These are phyloP conservation scores for Pulveroboletus sp. DNA, from an alignment of 768 basidiomycete species.

Conservation along the genomic window DNA sequence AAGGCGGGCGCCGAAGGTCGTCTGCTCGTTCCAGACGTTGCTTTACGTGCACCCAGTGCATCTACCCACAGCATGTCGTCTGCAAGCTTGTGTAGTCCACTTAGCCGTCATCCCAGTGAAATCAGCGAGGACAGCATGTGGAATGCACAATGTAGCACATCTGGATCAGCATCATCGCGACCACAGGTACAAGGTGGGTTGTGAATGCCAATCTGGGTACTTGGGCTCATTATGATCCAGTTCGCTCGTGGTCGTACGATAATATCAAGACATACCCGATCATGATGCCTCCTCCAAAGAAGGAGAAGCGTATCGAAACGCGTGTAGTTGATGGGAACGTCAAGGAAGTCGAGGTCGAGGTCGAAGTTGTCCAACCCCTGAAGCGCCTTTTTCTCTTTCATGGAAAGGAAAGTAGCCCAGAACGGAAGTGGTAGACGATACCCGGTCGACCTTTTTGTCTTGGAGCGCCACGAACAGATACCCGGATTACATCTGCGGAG, in stretches of 20 bases:
- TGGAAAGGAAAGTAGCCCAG: slow-evolving; percentile 35
- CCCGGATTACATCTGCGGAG: slow-evolving; percentile 26
- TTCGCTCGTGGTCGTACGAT: slow-evolving; percentile 74
- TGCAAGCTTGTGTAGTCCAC: slow-evolving; percentile 32
- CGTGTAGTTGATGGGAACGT: slow-evolving; percentile 47
- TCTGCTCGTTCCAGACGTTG: slow-evolving; percentile 50
- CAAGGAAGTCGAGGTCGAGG: slow-evolving; percentile 46
- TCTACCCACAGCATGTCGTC: slow-evolving; percentile 31
- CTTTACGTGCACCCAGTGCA: slow-evolving; percentile 29
- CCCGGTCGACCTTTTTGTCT: slow-evolving; percentile 2
- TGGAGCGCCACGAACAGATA: slow-evolving; percentile 23
- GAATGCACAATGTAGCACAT: slow-evolving; percentile 21
- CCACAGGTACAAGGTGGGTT: slow-evolving; percentile 52
- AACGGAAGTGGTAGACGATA: slow-evolving; percentile 26
- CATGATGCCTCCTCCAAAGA: slow-evolving; percentile 46
- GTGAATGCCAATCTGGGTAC: neutral
- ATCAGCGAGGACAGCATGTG: slow-evolving; percentile 34
- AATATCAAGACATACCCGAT: slow-evolving; percentile 64
- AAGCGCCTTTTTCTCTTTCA: slow-evolving; percentile 73
- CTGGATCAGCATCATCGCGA: slow-evolving; percentile 29
- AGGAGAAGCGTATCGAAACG: slow-evolving; percentile 46
- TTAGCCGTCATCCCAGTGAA: slow-evolving; percentile 39
- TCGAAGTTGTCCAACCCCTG: slow-evolving; percentile 49
- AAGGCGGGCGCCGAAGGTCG: slow-evolving; percentile 59
- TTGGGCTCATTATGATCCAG: slow-evolving; percentile 31